Evolutionary conservation across 805 yeast genomes (phyloP).

Genomic region (Kurtzmaniella fragi): DNA sequence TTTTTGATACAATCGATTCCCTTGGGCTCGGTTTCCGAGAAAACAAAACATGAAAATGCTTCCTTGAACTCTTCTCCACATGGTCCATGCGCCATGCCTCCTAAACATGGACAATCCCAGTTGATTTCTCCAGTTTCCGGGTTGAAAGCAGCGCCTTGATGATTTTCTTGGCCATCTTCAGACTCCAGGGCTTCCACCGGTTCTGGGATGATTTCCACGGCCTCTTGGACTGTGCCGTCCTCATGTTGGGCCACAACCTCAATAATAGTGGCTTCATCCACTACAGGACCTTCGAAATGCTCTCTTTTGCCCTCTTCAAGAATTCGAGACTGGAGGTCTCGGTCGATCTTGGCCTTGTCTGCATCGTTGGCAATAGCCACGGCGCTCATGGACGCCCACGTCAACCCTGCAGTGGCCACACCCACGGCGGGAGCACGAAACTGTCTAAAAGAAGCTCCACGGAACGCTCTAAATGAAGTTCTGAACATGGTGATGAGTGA

Average conservation of each 20-base stretch:
- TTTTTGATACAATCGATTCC: constrained; percentile 92
- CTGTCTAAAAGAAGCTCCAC: neutral
- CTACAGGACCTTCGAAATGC: constrained; percentile 2
- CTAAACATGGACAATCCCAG: constrained; percentile 99
- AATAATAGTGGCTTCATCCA: constrained; percentile 2
- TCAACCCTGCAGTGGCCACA: neutral
- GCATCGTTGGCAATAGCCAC: constrained; percentile 1
- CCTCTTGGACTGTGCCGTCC: neutral
- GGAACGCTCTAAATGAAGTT: neutral
- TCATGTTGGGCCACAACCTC: neutral
- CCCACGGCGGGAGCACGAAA: neutral
- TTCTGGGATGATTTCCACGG: constrained; percentile 1
- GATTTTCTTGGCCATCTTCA: constrained; percentile 22
- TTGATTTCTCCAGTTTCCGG: constrained; percentile 98
- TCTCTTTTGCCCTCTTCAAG: neutral
- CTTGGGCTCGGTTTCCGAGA: constrained; percentile 91
- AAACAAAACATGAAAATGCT: constrained; percentile 93
- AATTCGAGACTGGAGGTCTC: neutral
- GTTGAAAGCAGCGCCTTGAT: constrained; percentile 69
- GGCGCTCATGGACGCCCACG: constrained; percentile 1
- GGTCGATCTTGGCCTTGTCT: constrained; percentile 1
- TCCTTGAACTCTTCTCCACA: constrained; percentile 65
- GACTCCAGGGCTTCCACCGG: constrained; percentile 2
- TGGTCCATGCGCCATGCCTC: constrained; percentile 99
- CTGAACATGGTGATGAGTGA: neutral